These are phyloP conservation scores for Calamus simplicifolius DNA, from an alignment of 176 grass and related monocot genomes.

Conservation along the genomic window DNA sequence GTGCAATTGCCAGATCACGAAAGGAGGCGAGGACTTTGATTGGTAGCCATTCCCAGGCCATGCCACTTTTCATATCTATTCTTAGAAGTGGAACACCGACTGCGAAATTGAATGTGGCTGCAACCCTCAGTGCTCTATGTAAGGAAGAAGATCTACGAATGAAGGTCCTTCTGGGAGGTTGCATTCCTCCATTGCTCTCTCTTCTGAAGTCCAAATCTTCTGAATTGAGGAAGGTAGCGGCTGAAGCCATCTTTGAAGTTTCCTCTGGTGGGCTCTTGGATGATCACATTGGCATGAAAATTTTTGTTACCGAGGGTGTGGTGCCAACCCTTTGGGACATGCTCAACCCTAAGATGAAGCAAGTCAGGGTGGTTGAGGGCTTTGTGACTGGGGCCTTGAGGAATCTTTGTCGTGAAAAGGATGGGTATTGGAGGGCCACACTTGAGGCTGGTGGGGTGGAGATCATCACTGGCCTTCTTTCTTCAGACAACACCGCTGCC, in stretches of 20 bases:
- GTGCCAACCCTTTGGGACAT: slow-evolving; percentile 84
- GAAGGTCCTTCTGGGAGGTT: slow-evolving; percentile 83
- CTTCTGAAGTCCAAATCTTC: slow-evolving; percentile 78
- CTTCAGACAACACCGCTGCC: slow-evolving; percentile 75
- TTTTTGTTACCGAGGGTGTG: slow-evolving; percentile 94
- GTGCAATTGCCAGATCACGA: slow-evolving; percentile 55
- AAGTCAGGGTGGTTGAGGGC: slow-evolving; percentile 78
- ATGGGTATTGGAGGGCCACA: slow-evolving; percentile 85
- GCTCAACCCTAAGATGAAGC: slow-evolving; percentile 53
- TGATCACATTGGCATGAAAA: slow-evolving; percentile 97
- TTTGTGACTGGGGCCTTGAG: slow-evolving; percentile 87
- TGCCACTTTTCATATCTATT: slow-evolving; percentile 84
- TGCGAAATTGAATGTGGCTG: slow-evolving; percentile 79
- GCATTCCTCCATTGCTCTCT: slow-evolving; percentile 81
- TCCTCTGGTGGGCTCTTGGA: slow-evolving; percentile 79
- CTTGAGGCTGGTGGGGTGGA: slow-evolving; percentile 92
- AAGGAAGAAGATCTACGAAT: slow-evolving; percentile 90
- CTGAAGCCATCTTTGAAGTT: slow-evolving; percentile 87
- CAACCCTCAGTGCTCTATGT: slow-evolving; percentile 62
- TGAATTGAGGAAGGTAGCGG: slow-evolving; percentile 72
- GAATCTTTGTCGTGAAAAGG: slow-evolving; percentile 95
- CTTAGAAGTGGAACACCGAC: slow-evolving; percentile 59
- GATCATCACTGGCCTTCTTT: slow-evolving; percentile 90
- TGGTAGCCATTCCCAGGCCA: slow-evolving; percentile 84
- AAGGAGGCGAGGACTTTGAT: slow-evolving; percentile 76